phyloP scores from a whole-genome alignment of 169 alveolate genomes.

The Theileria equi region DNA sequence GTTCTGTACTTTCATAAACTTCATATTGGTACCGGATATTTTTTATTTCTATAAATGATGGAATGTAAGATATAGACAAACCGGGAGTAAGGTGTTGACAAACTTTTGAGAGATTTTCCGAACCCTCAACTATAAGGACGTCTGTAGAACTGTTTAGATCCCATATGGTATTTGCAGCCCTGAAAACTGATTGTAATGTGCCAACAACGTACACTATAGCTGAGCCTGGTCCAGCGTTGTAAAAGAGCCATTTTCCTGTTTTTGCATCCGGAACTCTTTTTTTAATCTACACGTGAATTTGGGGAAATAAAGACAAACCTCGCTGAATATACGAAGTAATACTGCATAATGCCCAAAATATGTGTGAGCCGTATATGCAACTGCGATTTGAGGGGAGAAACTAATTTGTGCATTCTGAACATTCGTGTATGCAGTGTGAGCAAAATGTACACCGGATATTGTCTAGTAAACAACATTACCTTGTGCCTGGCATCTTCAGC shows the following conservation, averaged over 20 bases:
- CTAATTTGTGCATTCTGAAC: constrained; percentile 32
- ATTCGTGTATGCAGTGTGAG: too few species aligned
- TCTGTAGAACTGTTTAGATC: constrained; percentile 29
- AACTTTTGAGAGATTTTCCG: constrained; percentile 63
- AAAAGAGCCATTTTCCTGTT: constrained; percentile 42
- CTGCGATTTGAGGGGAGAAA: constrained; percentile 68
- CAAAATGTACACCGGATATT: constrained; percentile 5
- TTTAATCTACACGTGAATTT: constrained; percentile 36
- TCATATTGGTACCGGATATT: constrained; percentile 63
- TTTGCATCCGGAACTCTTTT: constrained; percentile 35
- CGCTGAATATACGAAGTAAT: constrained; percentile 69
- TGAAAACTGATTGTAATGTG: neutral
- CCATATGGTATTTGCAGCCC: constrained; percentile 57
- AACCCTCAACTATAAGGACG: constrained; percentile 65
- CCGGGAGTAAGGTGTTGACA: constrained; percentile 64
- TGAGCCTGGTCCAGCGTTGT: constrained; percentile 65
- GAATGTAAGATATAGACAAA: neutral
- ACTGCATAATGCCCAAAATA: constrained; percentile 77
- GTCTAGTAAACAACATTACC: constrained; percentile 19
- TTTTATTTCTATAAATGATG: constrained; percentile 31
- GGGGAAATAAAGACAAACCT: constrained; percentile 34
- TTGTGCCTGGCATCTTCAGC: constrained; percentile 77
- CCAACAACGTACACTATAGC: constrained; percentile 44
- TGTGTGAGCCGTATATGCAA: constrained; percentile 81
- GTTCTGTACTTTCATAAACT: constrained; percentile 50